A percentile compares a stretch with the other conserved stretches of the same genome.
Conservation (phyloP, 1,284 basidiomycete species). For the Albatrellus sp. region DNA sequence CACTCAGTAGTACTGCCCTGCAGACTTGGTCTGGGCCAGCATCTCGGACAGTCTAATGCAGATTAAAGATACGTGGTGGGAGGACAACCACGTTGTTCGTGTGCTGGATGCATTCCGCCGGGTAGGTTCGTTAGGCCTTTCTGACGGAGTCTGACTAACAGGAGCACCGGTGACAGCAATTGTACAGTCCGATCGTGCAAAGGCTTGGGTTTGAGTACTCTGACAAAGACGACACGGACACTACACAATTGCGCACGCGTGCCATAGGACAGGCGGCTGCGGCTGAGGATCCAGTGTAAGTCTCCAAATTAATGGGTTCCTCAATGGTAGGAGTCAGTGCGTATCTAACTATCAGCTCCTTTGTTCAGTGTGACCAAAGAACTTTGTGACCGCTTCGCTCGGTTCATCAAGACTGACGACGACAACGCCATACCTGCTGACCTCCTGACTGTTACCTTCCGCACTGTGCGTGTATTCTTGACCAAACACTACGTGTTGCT, state of each 20-base stretch:
- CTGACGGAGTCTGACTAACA: constrained; percentile 14
- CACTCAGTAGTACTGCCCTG: constrained; percentile 3
- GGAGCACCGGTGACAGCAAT: constrained; percentile 29
- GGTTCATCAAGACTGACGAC: constrained; percentile 64
- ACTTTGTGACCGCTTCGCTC: constrained; percentile 63
- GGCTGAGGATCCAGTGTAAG: constrained; percentile 48
- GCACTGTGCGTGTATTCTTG: constrained; percentile 28
- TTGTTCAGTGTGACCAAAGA: constrained; percentile 56
- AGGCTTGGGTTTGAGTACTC: constrained; percentile 73
- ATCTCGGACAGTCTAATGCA: constrained; percentile 43
- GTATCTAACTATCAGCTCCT: not conserved
- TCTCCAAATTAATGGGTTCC: not conserved
- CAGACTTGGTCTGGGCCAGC: constrained; percentile 68
- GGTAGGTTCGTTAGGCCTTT: constrained; percentile 25
- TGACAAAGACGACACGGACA: constrained; percentile 59
- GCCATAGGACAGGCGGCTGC: constrained; percentile 61
- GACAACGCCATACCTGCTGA: constrained; percentile 74
- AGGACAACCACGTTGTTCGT: constrained; percentile 51
- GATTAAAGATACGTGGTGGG: constrained; percentile 78
- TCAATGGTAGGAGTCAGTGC: not conserved
- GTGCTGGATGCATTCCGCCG: constrained; percentile 53
- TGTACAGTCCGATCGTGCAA: constrained; percentile 75
- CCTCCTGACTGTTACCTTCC: constrained; percentile 44
- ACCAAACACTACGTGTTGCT: not conserved
- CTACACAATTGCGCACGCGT: constrained; percentile 65